Evolutionary conservation across 495 filamentous ascomycete species (phyloP), one percentile per base, ranked within the genome.

Genomic region (Penicillium antarcticum): DNA sequence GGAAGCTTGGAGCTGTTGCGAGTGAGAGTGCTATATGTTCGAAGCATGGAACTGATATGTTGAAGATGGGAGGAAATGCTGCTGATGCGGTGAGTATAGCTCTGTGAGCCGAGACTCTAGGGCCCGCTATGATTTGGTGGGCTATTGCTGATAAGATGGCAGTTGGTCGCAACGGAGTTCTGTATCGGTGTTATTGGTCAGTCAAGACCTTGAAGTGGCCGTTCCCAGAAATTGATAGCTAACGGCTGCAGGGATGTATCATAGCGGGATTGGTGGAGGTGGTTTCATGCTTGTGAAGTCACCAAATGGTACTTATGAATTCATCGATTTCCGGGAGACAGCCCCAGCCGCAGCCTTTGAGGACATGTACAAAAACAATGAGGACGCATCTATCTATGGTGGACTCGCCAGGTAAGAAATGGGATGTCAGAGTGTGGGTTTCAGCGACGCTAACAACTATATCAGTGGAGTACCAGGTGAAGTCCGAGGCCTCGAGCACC

Each of bases 181-280:
- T 92, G 88, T 39, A 80, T 91, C 18, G 88, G 88, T 3, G 86
- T 89, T 5, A 78, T 87, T 46, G 86, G 87, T 80, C 57, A 58
- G 67, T 57, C 4, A 11, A 26, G 29, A 31, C 29, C 4, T 42
- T n/a, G 16, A 37, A 26, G 3, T 4, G 21, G 36, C 9, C 8
- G 36, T 11, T 14, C 4, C 17, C 11, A 10, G 41, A 21, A 13
- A 29, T 29, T 13, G 29, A 35, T 36, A 18, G 11, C 29, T 40
- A 52, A 64, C 11, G 51, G 52, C 12, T 49, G 33, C 63, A 76
- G 83, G 76, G 0, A 92, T 94, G 88, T 90, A 92, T 54, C 90
- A 95, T 67, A 89, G 86, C 24, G 89, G 89, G 23, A 84, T 95
- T 32, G 89, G 89, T 3, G 91, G 91, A 4, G 91, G 91, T n/a